Base-by-base conservation (phyloP, 2,329 filamentous ascomycete genomes). In the Colletotrichum cordylinicola region DNA sequence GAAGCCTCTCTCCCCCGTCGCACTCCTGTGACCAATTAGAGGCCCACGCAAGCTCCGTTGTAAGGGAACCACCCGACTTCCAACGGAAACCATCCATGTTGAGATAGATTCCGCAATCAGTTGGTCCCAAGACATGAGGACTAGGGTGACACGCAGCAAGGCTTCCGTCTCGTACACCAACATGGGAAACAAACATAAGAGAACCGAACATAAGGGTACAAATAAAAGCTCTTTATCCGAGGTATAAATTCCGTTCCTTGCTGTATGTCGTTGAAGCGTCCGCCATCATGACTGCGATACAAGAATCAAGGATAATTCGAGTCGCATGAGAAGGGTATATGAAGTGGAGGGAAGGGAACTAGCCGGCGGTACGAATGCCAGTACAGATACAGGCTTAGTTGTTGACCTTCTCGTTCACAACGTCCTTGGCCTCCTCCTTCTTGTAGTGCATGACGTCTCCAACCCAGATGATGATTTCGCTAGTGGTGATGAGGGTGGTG, bases 401-500 rank as follows among this genome's bases (percentile, higher is more conserved):
- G 83, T 86, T 86, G 77, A 83, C 80, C 83, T 88, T 88, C 74
- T 94, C 91, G 77, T 89, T 89, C 74, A 86, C 82, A 21, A 86
- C 82, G 72, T 91, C 88, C 83, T 92, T 90, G 58, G 87, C 87
- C 79, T 93, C 89, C 31, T 89, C 86, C 86, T 94, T 94, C 87
- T 93, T 92, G 78, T 87, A 84, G 75, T 89, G 87, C 65, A 95
- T 81, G 79, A 91, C 89, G 69, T 86, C 86, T 82, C 90, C 89
- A 78, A 94, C 80, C 88, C 90, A 94, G 70, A 86, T 86, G 69
- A 94, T 84, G 2, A 91, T 90, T 84, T 95, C 93, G 78, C 89
- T 90, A 65, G 91, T 91, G 66, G 96, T 87, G 65, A 94, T 89
- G 65, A 95, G 86, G 29, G 90, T 90, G 16, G 94, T 95, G 67